Evolutionary conservation across 768 basidiomycete genomes (phyloP).

Genomic region (Trametes cingulata): DNA sequence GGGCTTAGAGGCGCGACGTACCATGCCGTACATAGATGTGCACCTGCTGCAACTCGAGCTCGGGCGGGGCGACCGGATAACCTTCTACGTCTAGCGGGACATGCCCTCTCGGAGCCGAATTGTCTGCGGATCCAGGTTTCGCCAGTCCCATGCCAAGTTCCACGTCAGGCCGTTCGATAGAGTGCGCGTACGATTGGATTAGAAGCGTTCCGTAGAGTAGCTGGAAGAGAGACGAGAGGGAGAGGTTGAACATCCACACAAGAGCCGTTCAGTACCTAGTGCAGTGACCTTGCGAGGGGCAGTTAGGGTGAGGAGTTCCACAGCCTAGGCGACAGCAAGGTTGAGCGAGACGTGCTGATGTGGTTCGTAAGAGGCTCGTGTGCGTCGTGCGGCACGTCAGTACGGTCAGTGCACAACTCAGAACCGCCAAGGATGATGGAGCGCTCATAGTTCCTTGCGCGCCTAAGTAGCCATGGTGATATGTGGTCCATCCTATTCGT

Average conservation of each 20-base stretch:
- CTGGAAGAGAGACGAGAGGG: constrained; percentile 6
- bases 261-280: background rate
- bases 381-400: background rate
- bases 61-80: constrained; percentile 59
- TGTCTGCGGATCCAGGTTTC: background rate
- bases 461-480: background rate
- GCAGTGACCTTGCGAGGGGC: no score
- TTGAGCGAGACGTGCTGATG: background rate
- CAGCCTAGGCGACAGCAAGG: no score
- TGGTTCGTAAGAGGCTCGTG: background rate
- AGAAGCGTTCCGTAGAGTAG: constrained; percentile 18
- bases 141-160: constrained; percentile 6
- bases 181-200: constrained; percentile 6
- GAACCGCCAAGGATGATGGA: background rate
- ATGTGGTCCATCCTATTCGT: background rate
- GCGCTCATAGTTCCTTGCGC: no score
- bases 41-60: constrained; percentile 65
- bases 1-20: constrained; percentile 35
- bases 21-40: constrained; percentile 78
- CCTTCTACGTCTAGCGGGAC: constrained; percentile 52
- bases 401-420: background rate
- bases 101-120: constrained; percentile 10
- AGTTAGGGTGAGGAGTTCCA: no score
- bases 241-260: constrained; percentile 14
- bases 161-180: background rate